Percentiles rank a stretch among this genome's conserved stretches.
phyloP scores from a whole-genome alignment of 805 yeast species.

The Candida pseudoglaebosa region DNA sequence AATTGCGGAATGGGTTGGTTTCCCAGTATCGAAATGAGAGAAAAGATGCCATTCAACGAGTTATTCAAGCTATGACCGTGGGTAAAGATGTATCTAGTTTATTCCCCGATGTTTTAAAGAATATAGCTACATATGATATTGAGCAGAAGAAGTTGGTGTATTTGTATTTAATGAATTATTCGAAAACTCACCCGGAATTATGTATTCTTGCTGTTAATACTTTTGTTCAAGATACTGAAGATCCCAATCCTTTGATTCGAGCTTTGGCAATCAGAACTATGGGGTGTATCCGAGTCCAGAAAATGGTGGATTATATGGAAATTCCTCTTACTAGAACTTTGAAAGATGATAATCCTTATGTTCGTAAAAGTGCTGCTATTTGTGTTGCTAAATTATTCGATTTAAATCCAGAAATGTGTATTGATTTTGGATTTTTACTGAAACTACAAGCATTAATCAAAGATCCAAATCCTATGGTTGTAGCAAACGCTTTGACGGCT shows the following conservation, averaged over 20 bases:
- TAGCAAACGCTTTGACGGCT: constrained; percentile 88
- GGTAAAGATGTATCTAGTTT: constrained; percentile 94
- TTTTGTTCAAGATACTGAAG: constrained; percentile 91
- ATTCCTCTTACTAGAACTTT: constrained; percentile 82
- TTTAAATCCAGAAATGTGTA: constrained; percentile 70
- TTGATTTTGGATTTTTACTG: constrained; percentile 82
- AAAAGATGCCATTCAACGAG: constrained; percentile 94
- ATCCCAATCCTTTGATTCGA: constrained; percentile 92
- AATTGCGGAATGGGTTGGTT: constrained; percentile 83
- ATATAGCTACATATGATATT: constrained; percentile 92
- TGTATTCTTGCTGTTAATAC: constrained; percentile 96
- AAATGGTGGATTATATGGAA: constrained; percentile 92
- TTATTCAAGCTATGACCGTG: constrained; percentile 96
- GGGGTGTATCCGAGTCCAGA: constrained; percentile 97
- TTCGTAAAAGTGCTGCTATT: constrained; percentile 94
- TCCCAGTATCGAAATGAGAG: constrained; percentile 93
- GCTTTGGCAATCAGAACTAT: constrained; percentile 96
- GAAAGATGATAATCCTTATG: constrained; percentile 93
- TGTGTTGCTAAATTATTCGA: constrained; percentile 96
- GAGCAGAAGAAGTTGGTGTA: constrained; percentile 97
- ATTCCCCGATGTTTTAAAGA: constrained; percentile 94
- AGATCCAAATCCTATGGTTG: constrained; percentile 95
- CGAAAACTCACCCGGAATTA: constrained; percentile 92
- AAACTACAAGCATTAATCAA: constrained; percentile 62
- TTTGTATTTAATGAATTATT: constrained; percentile 93